Evolutionary conservation across 2,329 filamentous ascomycete species (phyloP).

Genomic region (Pestalotiopsis sp.): DNA sequence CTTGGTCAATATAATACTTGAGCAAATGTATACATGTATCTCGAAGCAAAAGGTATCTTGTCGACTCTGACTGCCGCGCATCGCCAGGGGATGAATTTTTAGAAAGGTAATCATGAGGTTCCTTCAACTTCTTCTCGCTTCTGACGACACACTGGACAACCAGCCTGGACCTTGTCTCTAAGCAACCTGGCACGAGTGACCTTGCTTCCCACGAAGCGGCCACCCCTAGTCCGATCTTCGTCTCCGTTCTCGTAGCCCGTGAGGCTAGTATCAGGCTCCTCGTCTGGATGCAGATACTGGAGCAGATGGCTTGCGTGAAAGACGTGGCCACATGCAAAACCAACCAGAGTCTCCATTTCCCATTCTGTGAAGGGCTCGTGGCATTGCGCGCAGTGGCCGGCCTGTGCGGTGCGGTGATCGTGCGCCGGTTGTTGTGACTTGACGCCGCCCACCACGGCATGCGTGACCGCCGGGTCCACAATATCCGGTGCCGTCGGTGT

Average conservation of each 20-base stretch:
- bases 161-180: slow-evolving; percentile 67
- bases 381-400: slow-evolving; percentile 64
- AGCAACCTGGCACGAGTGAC: slow-evolving; percentile 83
- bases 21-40: too few species aligned
- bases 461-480: slow-evolving; percentile 14
- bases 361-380: slow-evolving; percentile 57
- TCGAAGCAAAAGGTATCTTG: background rate
- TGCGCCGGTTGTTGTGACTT: slow-evolving; percentile 30
- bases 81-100: background rate
- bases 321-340: slow-evolving; percentile 81
- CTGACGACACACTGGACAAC: slow-evolving; percentile 62
- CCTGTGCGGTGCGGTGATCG: slow-evolving; percentile 37
- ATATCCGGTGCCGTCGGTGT: slow-evolving; percentile 21
- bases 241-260: slow-evolving; percentile 45
- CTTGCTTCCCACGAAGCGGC: slow-evolving; percentile 78
- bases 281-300: slow-evolving; percentile 49
- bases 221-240: slow-evolving; percentile 43
- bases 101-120: background rate
- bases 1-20: too few species aligned
- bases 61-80: background rate
- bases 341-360: slow-evolving; percentile 74
- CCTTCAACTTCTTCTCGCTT: slow-evolving; percentile 30
- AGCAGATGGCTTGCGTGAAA: slow-evolving; percentile 78
- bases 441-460: slow-evolving; percentile 15
- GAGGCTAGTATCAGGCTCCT: slow-evolving; percentile 41